A percentile compares a stretch with the other conserved stretches of the same genome.
phyloP scores from a whole-genome alignment of 2,329 filamentous ascomycete genomes.

The Penicillium thymicola region DNA sequence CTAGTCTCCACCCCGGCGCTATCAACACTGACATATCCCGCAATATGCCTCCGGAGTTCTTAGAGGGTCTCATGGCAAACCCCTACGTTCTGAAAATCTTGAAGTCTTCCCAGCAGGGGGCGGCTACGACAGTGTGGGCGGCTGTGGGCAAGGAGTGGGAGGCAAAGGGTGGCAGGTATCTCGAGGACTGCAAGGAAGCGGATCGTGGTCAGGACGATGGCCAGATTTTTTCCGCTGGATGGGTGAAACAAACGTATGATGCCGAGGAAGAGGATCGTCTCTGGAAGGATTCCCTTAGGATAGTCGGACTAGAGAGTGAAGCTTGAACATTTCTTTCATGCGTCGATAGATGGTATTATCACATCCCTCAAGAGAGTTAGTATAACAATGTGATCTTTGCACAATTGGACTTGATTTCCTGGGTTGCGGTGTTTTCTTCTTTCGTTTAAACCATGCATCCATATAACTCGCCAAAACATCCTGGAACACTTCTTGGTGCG shows the following conservation, averaged over 20 bases:
- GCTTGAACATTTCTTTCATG: not conserved
- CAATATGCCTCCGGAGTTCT: too few relatives aligned
- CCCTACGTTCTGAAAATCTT: constrained; percentile 8
- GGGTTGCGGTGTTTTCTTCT: too few relatives aligned
- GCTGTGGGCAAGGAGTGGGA: constrained; percentile 31
- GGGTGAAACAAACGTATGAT: constrained; percentile 6
- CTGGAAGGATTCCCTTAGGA: constrained; percentile 1
- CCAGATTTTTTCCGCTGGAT: not conserved
- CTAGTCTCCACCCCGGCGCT: too few relatives aligned
- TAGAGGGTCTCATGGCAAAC: too few relatives aligned
- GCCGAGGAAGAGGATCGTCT: not conserved
- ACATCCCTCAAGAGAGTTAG: not conserved
- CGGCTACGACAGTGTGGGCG: constrained; percentile 39
- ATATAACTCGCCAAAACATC: not conserved
- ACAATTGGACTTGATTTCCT: too few relatives aligned
- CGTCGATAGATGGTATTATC: not conserved
- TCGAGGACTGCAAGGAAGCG: constrained; percentile 25
- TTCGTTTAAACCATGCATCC: too few relatives aligned
- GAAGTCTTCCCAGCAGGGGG: constrained; percentile 39
- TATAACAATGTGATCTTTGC: not conserved
- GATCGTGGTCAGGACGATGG: constrained; percentile 3
- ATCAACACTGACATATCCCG: too few relatives aligned
- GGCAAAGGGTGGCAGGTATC: constrained; percentile 34
- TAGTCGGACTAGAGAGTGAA: not conserved
- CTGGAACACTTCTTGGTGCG: not conserved